phyloP scores from a whole-genome alignment of 805 yeast species.

The Pichia californica region DNA sequence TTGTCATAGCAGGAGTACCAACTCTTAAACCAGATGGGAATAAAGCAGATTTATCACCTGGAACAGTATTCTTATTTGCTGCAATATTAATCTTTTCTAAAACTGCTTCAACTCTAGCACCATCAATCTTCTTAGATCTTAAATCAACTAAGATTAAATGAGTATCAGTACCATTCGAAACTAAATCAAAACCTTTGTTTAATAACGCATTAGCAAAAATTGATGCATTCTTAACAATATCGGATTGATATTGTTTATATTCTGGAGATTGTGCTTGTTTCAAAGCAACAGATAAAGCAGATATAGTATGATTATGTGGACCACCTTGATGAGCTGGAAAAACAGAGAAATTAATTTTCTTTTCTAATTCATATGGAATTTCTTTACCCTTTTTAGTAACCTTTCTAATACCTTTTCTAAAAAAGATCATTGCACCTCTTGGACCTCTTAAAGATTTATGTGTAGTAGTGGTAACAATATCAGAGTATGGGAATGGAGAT shows the following conservation, averaged over 20 bases:
- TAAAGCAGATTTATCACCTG: conserved; percentile 92
- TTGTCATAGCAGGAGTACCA: conserved; percentile 98
- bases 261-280: conserved; percentile 89
- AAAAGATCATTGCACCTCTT: conserved; percentile 97
- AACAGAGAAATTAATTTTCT: conserved; percentile 89
- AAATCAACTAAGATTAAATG: conserved; percentile 84
- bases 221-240: conserved; percentile 76
- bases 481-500: conserved; percentile 90
- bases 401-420: conserved; percentile 87
- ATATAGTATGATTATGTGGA: conserved; percentile 96
- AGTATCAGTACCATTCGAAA: conserved; percentile 91
- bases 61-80: conserved; percentile 91
- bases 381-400: conserved; percentile 83
- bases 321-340: conserved; percentile 99
- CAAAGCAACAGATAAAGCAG: conserved; percentile 92
- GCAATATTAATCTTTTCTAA: conserved; percentile 90
- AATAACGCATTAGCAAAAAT: conserved; percentile 64
- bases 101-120: conserved; percentile 91
- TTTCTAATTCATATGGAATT: conserved; percentile 79
- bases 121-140: conserved; percentile 77
- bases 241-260: conserved; percentile 77
- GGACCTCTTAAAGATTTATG: conserved; percentile 98
- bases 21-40: conserved; percentile 95
- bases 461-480: conserved; percentile 95
- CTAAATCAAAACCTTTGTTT: conserved; percentile 65